Conservation (phyloP, 2,329 filamentous ascomycete species). For the Hymenoscyphus scutula region DNA sequence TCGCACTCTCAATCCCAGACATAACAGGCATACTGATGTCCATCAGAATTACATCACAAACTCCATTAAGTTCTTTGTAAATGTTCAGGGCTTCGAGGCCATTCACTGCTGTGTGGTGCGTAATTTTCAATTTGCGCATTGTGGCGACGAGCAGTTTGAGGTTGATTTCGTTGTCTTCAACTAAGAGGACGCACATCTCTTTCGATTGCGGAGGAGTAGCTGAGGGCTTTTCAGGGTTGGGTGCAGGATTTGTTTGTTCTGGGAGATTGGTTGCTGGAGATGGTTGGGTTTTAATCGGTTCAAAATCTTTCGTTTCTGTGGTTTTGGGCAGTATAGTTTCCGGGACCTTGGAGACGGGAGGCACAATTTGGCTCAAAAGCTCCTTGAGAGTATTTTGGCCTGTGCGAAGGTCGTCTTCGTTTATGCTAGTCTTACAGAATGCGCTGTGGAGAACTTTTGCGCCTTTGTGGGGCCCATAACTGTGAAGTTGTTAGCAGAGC, state of each 20-base stretch:
- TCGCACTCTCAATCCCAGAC: constrained; percentile 48
- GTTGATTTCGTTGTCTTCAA: constrained; percentile 45
- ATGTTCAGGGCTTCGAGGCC: constrained; percentile 47
- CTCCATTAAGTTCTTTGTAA: constrained; percentile 32
- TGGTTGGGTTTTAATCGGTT: neutral
- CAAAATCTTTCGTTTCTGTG: constrained; percentile 18
- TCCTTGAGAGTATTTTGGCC: neutral
- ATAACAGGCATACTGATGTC: constrained; percentile 58
- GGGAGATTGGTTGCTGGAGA: neutral
- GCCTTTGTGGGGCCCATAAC: constrained; percentile 33
- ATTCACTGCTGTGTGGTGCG: constrained; percentile 42
- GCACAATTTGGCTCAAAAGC: neutral
- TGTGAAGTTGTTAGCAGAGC: constrained; percentile 17
- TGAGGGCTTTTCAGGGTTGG: neutral
- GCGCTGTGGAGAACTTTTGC: constrained; percentile 30
- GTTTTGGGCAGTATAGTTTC: neutral
- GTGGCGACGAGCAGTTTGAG: constrained; percentile 36
- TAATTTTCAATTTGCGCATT: constrained; percentile 34
- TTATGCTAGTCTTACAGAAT: constrained; percentile 17
- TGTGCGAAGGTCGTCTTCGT: neutral
- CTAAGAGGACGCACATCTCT: constrained; percentile 36
- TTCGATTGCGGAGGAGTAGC: constrained; percentile 9
- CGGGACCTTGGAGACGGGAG: neutral
- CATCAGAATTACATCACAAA: constrained; percentile 48
- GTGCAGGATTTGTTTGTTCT: neutral